Evolutionary conservation across 768 basidiomycete species (phyloP), one percentile per base, ranked within the genome.

Genomic region (Boletus insuetus): DNA sequence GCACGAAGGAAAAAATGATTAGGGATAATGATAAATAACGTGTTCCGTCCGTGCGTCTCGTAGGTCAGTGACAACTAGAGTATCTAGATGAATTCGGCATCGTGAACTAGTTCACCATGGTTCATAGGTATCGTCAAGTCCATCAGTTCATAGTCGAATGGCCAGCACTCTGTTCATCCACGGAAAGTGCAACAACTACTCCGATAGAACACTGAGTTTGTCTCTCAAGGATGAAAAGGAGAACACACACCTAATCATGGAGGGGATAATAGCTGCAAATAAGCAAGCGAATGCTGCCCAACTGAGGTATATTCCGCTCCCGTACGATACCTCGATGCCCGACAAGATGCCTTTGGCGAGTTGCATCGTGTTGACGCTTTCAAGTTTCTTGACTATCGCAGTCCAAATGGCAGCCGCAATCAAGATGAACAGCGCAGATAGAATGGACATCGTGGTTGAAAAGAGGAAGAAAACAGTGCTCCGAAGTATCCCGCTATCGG

Each of bases 141-240:
- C 51, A 54, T 58, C 49, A 50, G 32, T 12, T 49, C 54, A 41
- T 59, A 41, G 32, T 58, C n/a, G 59, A 62, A 67, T 71, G 67
- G 16, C 65, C 56, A 58, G 64, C 71, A 73, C 61, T 56, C 51
- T 50, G 38, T 46, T 75, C 65, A 88, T 73, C 88, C 86, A 59
- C 88, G 83, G 74, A 78, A 91, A 51, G 90, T 91, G 73, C 87
- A 91, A 64, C 88, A 91, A 61, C 89, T 91, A 58, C n/a, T 29
- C 43, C 39, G 26, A 59, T 6, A 19, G n/a, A 31, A 46, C 20
- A 12, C 24, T 53, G 26, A 54, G 48, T 40, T 42, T n/a, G n/a
- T 43, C 38, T 12, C 26, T 29, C 38, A 37, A 22, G 19, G 22
- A 19, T 7, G 8, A 49, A 20, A 40, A n/a, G 29, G 29, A 51